These are phyloP conservation scores for Mycena indigotica DNA, from an alignment of 768 basidiomycete genomes.

Conservation along the genomic window DNA sequence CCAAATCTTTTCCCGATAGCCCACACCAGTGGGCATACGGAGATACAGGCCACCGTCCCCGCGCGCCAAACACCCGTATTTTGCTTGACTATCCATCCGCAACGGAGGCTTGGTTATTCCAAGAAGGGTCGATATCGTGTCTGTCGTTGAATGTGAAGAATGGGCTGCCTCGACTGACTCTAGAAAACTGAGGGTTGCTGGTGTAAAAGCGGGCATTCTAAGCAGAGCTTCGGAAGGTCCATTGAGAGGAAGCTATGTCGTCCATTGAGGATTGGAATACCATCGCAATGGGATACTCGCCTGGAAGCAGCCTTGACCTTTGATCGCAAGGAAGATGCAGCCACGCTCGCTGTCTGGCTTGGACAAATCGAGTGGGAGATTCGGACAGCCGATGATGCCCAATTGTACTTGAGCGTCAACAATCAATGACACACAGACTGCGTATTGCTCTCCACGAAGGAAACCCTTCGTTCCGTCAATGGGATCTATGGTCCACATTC, in stretches of 20 bases:
- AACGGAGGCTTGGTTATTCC: conserved; percentile 65
- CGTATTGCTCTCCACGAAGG: conserved; percentile 89
- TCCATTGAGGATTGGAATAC: not conserved
- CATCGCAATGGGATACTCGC: not conserved
- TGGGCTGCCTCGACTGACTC: conserved; percentile 94
- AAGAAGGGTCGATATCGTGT: conserved; percentile 66
- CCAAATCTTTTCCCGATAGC: conserved; percentile 97
- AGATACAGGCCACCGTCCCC: conserved; percentile 86
- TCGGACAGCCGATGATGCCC: conserved; percentile 91
- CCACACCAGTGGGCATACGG: conserved; percentile 74
- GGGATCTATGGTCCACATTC: conserved; percentile 86
- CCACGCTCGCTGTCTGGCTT: conserved; percentile 67
- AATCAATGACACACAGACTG: conserved; percentile 86
- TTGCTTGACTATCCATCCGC: conserved; percentile 96
- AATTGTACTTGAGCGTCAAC: conserved; percentile 77
- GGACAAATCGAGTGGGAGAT: conserved; percentile 63
- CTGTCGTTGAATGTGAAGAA: conserved; percentile 85
- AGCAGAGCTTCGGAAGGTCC: conserved; percentile 52
- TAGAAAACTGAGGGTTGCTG: conserved; percentile 64
- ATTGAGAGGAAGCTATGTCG: conserved; percentile 58
- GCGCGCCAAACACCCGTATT: conserved; percentile 84
- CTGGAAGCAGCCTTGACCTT: conserved; percentile 81
- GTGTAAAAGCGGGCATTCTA: conserved; percentile 51
- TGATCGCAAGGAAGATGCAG: conserved; percentile 84
- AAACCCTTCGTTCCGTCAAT: conserved; percentile 96